These are phyloP conservation scores for Pachysandra terminalis DNA, from an alignment of 164 flowering plant genomes.

Conservation along the genomic window DNA sequence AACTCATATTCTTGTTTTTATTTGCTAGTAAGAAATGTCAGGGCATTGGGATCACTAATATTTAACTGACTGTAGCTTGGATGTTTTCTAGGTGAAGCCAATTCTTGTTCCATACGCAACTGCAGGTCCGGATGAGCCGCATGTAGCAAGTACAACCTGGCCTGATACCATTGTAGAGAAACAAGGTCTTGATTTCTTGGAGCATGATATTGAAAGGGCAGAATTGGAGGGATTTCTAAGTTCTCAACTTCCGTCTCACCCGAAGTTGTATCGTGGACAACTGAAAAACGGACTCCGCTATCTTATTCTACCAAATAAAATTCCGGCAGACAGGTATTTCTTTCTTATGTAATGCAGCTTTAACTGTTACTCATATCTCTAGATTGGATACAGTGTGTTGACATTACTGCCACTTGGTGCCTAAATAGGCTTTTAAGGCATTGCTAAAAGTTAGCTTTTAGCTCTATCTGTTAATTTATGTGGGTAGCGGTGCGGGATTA, in stretches of 20 bases:
- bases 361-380: neutral
- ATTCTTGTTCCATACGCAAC: slow-evolving; percentile 50
- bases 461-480: no score
- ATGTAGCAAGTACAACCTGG: slow-evolving; percentile 86
- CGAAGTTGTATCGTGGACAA: slow-evolving; percentile 81
- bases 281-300: slow-evolving; percentile 90
- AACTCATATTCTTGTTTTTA: neutral
- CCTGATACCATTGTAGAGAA: slow-evolving; percentile 72
- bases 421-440: no score
- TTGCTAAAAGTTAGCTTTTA: no score
- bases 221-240: slow-evolving; percentile 58
- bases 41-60: neutral
- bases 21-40: neutral
- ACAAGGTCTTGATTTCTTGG: slow-evolving; percentile 44
- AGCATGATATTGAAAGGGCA: slow-evolving; percentile 38
- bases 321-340: slow-evolving; percentile 87
- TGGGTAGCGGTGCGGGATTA: no score
- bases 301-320: slow-evolving; percentile 89
- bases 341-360: neutral
- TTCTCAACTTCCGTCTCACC: slow-evolving; percentile 84
- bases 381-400: neutral
- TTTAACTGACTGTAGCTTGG: slow-evolving; percentile 6
- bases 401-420: neutral
- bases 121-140: slow-evolving; percentile 98
- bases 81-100: slow-evolving; percentile 36